Conservation (phyloP, 2,329 filamentous ascomycete genomes). For the Fusarium fracticaudum region DNA sequence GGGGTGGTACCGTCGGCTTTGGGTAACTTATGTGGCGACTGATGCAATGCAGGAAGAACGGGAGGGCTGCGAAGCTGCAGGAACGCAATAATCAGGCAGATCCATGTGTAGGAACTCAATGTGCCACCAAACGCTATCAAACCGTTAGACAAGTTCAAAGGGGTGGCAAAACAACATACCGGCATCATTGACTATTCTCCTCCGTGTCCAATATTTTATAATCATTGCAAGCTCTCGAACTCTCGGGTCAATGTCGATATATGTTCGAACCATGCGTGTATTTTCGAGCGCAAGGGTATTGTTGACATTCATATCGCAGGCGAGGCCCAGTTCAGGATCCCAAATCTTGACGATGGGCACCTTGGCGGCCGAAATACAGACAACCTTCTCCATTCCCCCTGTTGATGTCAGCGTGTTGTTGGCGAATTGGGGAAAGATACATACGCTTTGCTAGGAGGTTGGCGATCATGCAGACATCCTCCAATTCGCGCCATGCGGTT, state of each 20-base stretch:
- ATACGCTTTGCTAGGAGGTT: slow-evolving; percentile 85
- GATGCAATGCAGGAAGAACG: slow-evolving; percentile 86
- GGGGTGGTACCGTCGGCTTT: slow-evolving; percentile 73
- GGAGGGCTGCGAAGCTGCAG: slow-evolving; percentile 87
- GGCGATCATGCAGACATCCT: slow-evolving; percentile 90
- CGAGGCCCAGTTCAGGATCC: slow-evolving; percentile 90
- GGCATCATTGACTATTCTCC: slow-evolving; percentile 93
- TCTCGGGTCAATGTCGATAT: slow-evolving; percentile 90
- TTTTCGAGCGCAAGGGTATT: slow-evolving; percentile 95
- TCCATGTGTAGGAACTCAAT: slow-evolving; percentile 98
- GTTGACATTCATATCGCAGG: slow-evolving; percentile 99
- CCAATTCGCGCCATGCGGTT: slow-evolving; percentile 86
- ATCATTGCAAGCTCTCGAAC: slow-evolving; percentile 95
- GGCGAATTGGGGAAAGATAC: slow-evolving; percentile 47
- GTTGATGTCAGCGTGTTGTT: slow-evolving; percentile 46
- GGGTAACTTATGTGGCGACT: slow-evolving; percentile 60
- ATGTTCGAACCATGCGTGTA: slow-evolving; percentile 96
- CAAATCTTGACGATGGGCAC: slow-evolving; percentile 99
- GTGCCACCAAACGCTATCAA: slow-evolving; percentile 85
- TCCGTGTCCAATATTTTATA: slow-evolving; percentile 96
- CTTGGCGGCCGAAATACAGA: slow-evolving; percentile 93
- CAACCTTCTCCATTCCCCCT: slow-evolving; percentile 97
- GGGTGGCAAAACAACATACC: slow-evolving; percentile 66
- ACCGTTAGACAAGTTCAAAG: slow-evolving; percentile 31
- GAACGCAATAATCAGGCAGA: slow-evolving; percentile 97